These are phyloP conservation scores for Hydnomerulius pinastri DNA, from an alignment of 768 basidiomycete species.

Conservation along the genomic window DNA sequence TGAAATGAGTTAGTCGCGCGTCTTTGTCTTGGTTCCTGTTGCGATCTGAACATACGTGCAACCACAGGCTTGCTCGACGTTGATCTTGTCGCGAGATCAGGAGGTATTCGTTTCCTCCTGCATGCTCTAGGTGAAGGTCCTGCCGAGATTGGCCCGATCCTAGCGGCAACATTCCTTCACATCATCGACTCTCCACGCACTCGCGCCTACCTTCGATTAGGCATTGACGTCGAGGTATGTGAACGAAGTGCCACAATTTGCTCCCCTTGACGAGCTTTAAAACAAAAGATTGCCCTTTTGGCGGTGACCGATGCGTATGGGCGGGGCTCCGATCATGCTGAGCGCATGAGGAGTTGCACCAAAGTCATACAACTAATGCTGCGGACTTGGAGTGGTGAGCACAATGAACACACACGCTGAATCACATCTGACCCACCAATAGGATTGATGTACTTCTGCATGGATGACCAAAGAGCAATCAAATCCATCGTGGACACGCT, in stretches of 20 bases:
- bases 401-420: background rate
- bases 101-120: slow-evolving; percentile 83
- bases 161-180: slow-evolving; percentile 79
- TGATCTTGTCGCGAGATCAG: slow-evolving; percentile 75
- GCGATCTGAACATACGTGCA: slow-evolving; percentile 9
- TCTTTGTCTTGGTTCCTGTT: slow-evolving; percentile 6
- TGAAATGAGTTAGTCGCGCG: slow-evolving; percentile 72
- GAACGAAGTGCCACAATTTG: background rate
- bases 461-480: slow-evolving; percentile 86
- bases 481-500: slow-evolving; percentile 83
- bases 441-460: slow-evolving; percentile 93
- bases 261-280: background rate
- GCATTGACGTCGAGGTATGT: slow-evolving; percentile 85
- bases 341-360: slow-evolving; percentile 76
- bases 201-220: slow-evolving; percentile 73
- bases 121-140: slow-evolving; percentile 92
- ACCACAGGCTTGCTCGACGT: slow-evolving; percentile 82
- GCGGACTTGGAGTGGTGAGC: slow-evolving; percentile 90
- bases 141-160: slow-evolving; percentile 71
- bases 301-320: slow-evolving; percentile 94
- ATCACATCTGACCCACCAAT: slow-evolving; percentile 18
- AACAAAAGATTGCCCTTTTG: slow-evolving; percentile 77
- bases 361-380: slow-evolving; percentile 82
- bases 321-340: slow-evolving; percentile 74
- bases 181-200: slow-evolving; percentile 86